A percentile compares a stretch with the other conserved stretches of the same genome.
Evolutionary conservation across 176 grass and related monocot species (phyloP).

Genomic region (Eleusine coracana): DNA sequence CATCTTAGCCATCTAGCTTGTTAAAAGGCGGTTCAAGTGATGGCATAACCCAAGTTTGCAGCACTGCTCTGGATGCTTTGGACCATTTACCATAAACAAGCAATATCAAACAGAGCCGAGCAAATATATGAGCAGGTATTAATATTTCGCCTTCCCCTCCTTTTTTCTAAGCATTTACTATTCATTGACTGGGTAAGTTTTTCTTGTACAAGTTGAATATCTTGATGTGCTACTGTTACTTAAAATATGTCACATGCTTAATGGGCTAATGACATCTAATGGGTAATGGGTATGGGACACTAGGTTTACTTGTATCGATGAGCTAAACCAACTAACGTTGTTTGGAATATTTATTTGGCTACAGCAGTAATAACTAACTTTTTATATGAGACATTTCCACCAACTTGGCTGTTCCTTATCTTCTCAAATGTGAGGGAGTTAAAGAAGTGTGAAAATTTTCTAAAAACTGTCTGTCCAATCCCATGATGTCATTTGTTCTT

Average conservation of each 20-base stretch:
- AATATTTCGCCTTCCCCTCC: neutral
- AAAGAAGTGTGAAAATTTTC: neutral
- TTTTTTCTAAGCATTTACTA: neutral
- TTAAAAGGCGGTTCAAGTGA: conserved; percentile 35
- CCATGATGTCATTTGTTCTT: neutral
- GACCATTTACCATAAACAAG: conserved; percentile 46
- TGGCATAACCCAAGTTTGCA: conserved; percentile 53
- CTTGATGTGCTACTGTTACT: neutral
- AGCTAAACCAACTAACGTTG: too few species aligned
- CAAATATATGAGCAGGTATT: conserved; percentile 74
- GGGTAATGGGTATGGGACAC: conserved; percentile 1
- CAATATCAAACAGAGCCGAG: conserved; percentile 59
- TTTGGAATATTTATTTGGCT: neutral
- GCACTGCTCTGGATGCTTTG: conserved; percentile 51
- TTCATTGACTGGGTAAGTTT: conserved; percentile 12
- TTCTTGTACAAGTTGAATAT: neutral
- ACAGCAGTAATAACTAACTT: neutral
- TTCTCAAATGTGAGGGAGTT: neutral
- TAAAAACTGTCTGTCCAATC: neutral
- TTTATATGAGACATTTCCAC: conserved; percentile 3
- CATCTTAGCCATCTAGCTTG: neutral
- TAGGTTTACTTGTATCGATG: neutral
- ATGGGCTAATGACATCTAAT: neutral
- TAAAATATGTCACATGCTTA: neutral
- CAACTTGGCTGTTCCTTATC: neutral